phyloP scores from a whole-genome alignment of 768 basidiomycete genomes.

The Gymnopilus dilepis region DNA sequence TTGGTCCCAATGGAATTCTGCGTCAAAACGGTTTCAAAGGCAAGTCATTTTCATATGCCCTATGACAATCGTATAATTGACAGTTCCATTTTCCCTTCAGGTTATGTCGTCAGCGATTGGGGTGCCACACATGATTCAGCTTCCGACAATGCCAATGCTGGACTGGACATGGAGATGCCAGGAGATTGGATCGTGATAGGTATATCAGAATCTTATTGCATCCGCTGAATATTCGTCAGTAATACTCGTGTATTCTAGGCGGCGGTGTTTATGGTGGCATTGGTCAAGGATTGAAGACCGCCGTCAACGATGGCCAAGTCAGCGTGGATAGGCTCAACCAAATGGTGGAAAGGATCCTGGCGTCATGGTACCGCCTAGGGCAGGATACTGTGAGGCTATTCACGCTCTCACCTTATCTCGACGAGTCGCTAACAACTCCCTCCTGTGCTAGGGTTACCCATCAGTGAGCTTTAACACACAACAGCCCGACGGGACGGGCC shows the following conservation, averaged over 20 bases:
- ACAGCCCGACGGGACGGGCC: constrained; percentile 49
- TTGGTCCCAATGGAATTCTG: constrained; percentile 47
- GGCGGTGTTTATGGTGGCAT: constrained; percentile 42
- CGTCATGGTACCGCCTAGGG: constrained; percentile 51
- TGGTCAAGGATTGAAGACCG: constrained; percentile 34
- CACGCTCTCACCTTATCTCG: background rate
- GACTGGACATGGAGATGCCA: constrained; percentile 58
- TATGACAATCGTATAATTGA: background rate
- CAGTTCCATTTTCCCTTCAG: constrained; percentile 25
- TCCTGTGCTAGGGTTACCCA: constrained; percentile 44
- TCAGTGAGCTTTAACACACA: constrained; percentile 52
- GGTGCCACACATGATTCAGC: constrained; percentile 56
- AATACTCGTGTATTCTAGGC: constrained; percentile 27
- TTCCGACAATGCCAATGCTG: constrained; percentile 50
- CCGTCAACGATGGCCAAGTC: constrained; percentile 42
- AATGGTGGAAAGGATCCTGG: constrained; percentile 52
- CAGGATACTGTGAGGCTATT: constrained; percentile 46
- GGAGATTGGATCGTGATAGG: constrained; percentile 54
- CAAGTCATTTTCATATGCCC: constrained; percentile 13
- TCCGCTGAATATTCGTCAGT: background rate
- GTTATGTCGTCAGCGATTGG: constrained; percentile 59
- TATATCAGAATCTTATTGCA: constrained; percentile 13
- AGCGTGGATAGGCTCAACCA: constrained; percentile 42
- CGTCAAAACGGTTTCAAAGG: constrained; percentile 50
- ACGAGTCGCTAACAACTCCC: background rate